Base-by-base conservation (phyloP, 805 yeast genomes). In the Tetrapisispora iriomotensis region DNA sequence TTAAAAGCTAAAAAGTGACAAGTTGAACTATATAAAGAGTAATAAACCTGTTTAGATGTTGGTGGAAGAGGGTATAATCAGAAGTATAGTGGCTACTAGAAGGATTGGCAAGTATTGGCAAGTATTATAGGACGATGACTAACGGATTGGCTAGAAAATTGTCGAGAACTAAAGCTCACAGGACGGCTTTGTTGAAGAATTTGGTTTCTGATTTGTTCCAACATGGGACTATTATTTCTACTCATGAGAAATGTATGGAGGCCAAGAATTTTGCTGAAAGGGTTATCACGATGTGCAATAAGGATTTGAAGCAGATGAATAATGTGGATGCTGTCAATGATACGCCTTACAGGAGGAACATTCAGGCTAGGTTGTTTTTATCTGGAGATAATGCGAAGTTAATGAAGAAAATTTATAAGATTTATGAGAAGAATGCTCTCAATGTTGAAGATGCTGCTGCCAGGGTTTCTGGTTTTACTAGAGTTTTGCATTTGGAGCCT, bases 391-490 rank as follows among this genome's bases (percentile, higher is more conserved):
- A 72, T 19, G 65, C 71, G 8, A 58, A 62, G 36, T 61, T 75
- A 1, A 48, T 80, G 30, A 76, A 83, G n/a, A 84, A 82, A 54
- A 63, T 92, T 32, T 66, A 81, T 43, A 71, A 69, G 14, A 85
- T 74, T 30, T 66, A 88, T 29, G 74, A 76, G 4, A 68, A 74
- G 30, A 69, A 94, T 41, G 88, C 82, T 54, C 53, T 65, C 4
- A 7, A 15, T 12, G 8, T 15, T 13, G 27, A 23, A 14, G 23
- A n/a, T 9, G 14, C n/a, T n/a, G n/a, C n/a, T n/a, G 52, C 61
- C 19, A 74, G 95, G 63, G 55, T 61, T 1, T 83, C 86, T 45
- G 96, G 96, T 1, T 90, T 80, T 65, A 86, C 96, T 3, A 75
- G 97, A 49, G 75, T 90, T 39, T 64, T 87, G 45, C 79, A 74